These are phyloP conservation scores for Alternaria gaisen DNA, from an alignment of 2,329 filamentous ascomycete species.

Conservation along the genomic window DNA sequence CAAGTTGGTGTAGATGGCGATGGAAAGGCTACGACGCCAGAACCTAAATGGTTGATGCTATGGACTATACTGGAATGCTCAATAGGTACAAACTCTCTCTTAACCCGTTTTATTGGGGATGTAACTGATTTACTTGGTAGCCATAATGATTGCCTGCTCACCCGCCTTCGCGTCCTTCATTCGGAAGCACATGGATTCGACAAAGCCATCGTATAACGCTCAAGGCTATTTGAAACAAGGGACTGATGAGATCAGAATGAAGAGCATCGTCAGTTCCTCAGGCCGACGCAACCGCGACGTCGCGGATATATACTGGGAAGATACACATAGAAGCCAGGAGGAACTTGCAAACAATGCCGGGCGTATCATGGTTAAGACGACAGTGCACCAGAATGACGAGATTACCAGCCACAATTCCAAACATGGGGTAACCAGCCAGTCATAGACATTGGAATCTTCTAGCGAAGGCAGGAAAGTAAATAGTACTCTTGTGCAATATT, in stretches of 20 bases:
- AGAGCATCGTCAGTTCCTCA: constrained; percentile 11
- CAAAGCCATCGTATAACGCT: constrained; percentile 16
- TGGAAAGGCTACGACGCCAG: constrained; percentile 32
- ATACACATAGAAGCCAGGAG: constrained; percentile 24
- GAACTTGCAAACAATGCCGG: constrained; percentile 15
- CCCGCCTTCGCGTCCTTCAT: constrained; percentile 19
- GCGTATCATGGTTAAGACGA: constrained; percentile 19
- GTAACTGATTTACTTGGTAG: constrained; percentile 9
- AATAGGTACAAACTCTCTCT: constrained; percentile 32
- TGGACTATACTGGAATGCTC: constrained; percentile 48
- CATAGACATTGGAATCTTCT: too few species aligned
- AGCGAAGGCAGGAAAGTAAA: too few species aligned
- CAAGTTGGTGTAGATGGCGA: constrained; percentile 39
- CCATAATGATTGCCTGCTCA: constrained; percentile 27
- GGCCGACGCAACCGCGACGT: not conserved
- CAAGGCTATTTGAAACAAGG: constrained; percentile 19
- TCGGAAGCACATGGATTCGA: constrained; percentile 13
- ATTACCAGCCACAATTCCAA: too few species aligned
- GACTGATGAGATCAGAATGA: constrained; percentile 15
- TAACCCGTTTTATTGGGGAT: too few species aligned
- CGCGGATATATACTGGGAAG: constrained; percentile 10
- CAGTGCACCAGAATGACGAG: constrained; percentile 60
- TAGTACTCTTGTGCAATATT: not conserved
- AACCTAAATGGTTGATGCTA: constrained; percentile 46
- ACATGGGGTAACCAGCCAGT: too few species aligned